Evolutionary conservation across 345 rosid genomes (phyloP), one percentile per base, ranked within the genome.

Genomic region (Eucalyptus sp.): DNA sequence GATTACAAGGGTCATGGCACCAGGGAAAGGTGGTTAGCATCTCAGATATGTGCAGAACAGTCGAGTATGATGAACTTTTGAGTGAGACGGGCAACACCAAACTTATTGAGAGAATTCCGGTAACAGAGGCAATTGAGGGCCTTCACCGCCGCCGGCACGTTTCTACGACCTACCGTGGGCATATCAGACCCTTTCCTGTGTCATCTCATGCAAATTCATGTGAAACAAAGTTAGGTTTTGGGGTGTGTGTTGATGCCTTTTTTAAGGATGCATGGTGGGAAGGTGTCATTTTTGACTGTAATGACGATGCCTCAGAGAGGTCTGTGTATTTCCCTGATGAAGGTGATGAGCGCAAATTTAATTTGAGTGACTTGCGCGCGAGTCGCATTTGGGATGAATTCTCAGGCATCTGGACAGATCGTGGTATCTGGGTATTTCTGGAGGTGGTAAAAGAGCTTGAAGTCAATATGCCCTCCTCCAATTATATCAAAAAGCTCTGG

Each of bases 251-350:
- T 86, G 94, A 93, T 88, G 93, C 89, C 25, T 88, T 90, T 80
- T 90, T 86, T 88, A 89, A 92, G 89, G 93, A 92, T 90, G 94
- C 92, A 20, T 93, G 94, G 94, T 92, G 94, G 94, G 94, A 93
- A 91, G 94, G 94, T 86, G 91, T 93, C 51, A 83, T 93, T 51
- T 87, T 93, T 48, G 94, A 93, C 87, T 87, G 68, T 52, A 80
- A 92, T 50, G 88, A 89, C 79, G 89, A 88, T 89, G 92, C 92
- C 56, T 33, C 80, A 50, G 92, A 93, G 86, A 86, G 93, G 83
- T 90, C 85, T 52, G 94, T 93, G 58, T 93, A 90, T 89, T 93
- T 93, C 58, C 94, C 94, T 8, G 94, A 93, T 80, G 91, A 91
- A 92, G 90, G 50, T 71, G 93, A 92, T 86, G 91, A 88, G 48